Evolutionary conservation across 2,329 filamentous ascomycete genomes (phyloP), one percentile per base, ranked within the genome.

Genomic region (Phoma herbarum): DNA sequence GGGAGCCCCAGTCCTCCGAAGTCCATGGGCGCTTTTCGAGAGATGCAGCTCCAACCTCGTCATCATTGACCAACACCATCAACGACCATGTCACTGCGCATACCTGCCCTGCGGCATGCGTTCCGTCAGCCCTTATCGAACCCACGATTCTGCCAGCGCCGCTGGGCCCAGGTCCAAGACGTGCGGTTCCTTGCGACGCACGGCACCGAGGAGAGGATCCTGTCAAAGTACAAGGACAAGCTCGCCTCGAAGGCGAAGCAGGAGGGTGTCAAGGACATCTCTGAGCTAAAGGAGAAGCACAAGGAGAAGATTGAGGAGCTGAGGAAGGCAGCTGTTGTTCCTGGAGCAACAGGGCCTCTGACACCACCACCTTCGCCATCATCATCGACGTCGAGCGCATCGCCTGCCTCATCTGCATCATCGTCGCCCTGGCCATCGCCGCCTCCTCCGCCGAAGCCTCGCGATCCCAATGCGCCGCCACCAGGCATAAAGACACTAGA

Each of bases 81-180:
- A 47, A 50, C 51, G 59, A 58, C 64, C 18, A 65, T 69, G 64
- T 57, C 68, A 2, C 57, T 71, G 8, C 73, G 71, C 43, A 52
- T 69, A 26, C 70, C 72, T 29, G 65, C 71, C 18, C 63, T 76
- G 52, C 72, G 72, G 47, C 60, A 70, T 59, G 62, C 69, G 39
- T 66, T 74, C 39, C 75, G 73, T 33, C 73, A 75, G 42, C 69
- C 74, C 16, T 65, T 72, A 37, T 44, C 59, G 11, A 71, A 66
- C 49, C 72, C 72, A 2, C 71, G 72, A 18, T 47, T 66, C 31
- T 64, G 59, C 52, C 94, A 97, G 78, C 87, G 89, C 55, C 88
- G 93, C 75, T 96, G 92, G 90, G 94, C 94, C 2, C 92, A 92
- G 71, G 93, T 97, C 28, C 92, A 96, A 77, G 92, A 97, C 78